phyloP scores from a whole-genome alignment of 164 flowering plant genomes.

The Kalanchoe fedtschenkoi region DNA sequence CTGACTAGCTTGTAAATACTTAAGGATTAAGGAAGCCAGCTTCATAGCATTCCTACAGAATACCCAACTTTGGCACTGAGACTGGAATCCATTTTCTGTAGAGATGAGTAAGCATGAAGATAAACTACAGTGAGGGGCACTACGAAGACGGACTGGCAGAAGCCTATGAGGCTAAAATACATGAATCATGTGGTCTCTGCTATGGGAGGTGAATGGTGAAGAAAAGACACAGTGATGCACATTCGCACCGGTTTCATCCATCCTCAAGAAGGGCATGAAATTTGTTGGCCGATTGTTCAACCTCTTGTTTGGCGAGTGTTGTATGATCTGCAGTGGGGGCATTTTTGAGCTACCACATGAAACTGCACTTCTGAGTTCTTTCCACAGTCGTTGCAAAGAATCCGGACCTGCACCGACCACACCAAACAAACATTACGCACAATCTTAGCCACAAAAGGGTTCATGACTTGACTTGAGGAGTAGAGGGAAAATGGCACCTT shows the following conservation, averaged over 20 bases:
- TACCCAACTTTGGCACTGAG: too few relatives aligned
- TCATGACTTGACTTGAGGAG: not conserved
- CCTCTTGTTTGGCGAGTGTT: conserved; percentile 70
- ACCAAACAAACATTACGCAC: not conserved
- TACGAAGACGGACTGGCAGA: too few relatives aligned
- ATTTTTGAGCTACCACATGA: conserved; percentile 76
- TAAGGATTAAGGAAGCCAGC: too few relatives aligned
- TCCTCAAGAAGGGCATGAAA: not conserved
- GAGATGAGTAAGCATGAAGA: too few relatives aligned
- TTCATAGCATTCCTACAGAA: too few relatives aligned
- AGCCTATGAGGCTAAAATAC: too few relatives aligned
- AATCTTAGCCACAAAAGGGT: not conserved
- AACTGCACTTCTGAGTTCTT: conserved; percentile 44
- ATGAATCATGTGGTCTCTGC: too few relatives aligned
- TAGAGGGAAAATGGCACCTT: conserved; percentile 29
- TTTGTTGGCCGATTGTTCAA: conserved; percentile 9
- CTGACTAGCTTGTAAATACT: too few relatives aligned
- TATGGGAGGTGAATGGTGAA: not conserved
- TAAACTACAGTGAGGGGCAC: too few relatives aligned
- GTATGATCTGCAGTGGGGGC: conserved; percentile 74
- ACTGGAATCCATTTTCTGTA: too few relatives aligned
- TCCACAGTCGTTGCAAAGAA: conserved; percentile 84
- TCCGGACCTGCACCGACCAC: conserved; percentile 42
- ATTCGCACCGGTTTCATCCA: not conserved
- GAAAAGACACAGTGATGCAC: not conserved